Conservation (phyloP, 2,329 filamentous ascomycete species). For the Immersiporthe knoxdaviesiana region DNA sequence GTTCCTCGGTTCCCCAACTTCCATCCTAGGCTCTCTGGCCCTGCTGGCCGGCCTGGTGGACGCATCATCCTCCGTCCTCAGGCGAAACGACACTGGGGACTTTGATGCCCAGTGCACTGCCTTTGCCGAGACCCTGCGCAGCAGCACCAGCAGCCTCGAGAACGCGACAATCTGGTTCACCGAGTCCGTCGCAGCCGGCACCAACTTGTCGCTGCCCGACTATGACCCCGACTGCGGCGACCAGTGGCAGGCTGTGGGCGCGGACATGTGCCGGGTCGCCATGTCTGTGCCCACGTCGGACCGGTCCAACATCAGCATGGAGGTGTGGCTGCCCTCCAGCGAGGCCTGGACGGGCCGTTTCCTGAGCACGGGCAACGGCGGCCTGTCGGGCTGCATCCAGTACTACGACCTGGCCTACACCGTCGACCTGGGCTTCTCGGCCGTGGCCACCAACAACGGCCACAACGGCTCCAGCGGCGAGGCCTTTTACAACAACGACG, state of each 20-base stretch:
- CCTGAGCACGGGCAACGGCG: constrained; percentile 52
- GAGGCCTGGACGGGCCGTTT: constrained; percentile 49
- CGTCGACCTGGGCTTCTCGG: constrained; percentile 46
- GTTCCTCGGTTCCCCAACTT: no score
- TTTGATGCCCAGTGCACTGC: constrained; percentile 30
- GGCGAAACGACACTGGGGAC: constrained; percentile 2
- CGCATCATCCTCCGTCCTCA: neutral
- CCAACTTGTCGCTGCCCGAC: constrained; percentile 43
- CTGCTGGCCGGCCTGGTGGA: neutral
- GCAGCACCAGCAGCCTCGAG: constrained; percentile 36
- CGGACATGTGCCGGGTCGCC: constrained; percentile 38
- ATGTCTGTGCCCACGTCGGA: constrained; percentile 37
- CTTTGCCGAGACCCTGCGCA: constrained; percentile 37
- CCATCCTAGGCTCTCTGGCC: neutral
- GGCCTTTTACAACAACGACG: constrained; percentile 42
- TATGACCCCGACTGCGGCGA: constrained; percentile 43
- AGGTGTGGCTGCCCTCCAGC: constrained; percentile 48
- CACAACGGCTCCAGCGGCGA: constrained; percentile 47
- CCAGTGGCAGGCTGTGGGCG: constrained; percentile 31
- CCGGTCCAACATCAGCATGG: constrained; percentile 48
- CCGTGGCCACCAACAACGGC: constrained; percentile 53
- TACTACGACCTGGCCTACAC: constrained; percentile 50
- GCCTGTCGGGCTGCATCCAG: constrained; percentile 50
- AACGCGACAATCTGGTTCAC: constrained; percentile 43
- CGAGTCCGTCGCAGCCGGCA: constrained; percentile 43